phyloP scores from a whole-genome alignment of 495 filamentous ascomycete species.

The Trichocladium uniseriatum region DNA sequence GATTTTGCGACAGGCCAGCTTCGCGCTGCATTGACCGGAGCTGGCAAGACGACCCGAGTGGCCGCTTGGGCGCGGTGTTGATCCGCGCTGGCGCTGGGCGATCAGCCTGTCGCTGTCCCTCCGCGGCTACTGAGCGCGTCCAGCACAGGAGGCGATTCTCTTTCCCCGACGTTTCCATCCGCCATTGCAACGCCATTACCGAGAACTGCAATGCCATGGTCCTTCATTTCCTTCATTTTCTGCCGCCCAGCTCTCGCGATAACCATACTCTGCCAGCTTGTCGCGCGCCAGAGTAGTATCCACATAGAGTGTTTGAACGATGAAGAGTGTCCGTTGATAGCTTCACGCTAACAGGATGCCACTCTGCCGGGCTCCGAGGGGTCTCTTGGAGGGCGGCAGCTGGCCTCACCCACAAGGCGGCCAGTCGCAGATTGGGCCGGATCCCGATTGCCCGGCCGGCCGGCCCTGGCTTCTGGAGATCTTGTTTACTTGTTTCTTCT shows the following conservation, averaged over 20 bases:
- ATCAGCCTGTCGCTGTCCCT: constrained; percentile 1
- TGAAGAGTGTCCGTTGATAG: constrained; percentile 3
- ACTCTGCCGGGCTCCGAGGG: constrained; percentile 18
- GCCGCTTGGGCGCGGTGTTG: constrained; percentile 3
- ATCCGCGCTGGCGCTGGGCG: constrained; percentile 10
- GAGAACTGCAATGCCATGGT: constrained; percentile 11
- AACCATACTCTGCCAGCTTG: too few species aligned
- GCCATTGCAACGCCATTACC: constrained; percentile 10
- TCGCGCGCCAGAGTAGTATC: constrained; percentile 20
- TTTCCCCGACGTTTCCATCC: neutral
- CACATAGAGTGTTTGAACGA: neutral
- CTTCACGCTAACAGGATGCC: constrained; percentile 16
- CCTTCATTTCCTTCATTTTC: constrained; percentile 20
- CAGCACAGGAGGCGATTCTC: neutral
- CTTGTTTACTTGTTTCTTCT: neutral
- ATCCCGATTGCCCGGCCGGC: constrained; percentile 12
- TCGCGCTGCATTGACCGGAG: constrained; percentile 10
- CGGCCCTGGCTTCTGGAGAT: neutral
- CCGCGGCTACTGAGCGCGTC: constrained; percentile 3
- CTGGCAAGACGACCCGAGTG: constrained; percentile 4
- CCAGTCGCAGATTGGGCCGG: constrained; percentile 17
- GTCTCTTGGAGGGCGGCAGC: neutral
- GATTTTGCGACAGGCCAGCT: constrained; percentile 8
- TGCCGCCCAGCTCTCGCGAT: constrained; percentile 9
- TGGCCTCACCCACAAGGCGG: constrained; percentile 14